Evolutionary conservation across 2,329 filamentous ascomycete species (phyloP).

Genomic region (Penicillium occitanis): DNA sequence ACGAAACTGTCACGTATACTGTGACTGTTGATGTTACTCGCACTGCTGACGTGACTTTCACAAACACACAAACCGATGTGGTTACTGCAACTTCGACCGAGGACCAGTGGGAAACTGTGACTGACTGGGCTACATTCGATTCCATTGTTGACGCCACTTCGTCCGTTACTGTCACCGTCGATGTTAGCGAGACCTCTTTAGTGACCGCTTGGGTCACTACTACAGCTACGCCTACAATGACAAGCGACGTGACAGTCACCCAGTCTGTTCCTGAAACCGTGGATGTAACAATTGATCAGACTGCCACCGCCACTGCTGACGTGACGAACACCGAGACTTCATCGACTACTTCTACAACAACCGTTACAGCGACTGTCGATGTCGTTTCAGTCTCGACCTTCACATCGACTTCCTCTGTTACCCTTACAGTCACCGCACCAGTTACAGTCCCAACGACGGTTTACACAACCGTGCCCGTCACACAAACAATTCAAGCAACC

Average conservation of each 20-base stretch:
- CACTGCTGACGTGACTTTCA: neutral
- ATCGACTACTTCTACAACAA: neutral
- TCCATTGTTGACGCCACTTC: neutral
- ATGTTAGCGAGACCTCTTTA: constrained; percentile 1
- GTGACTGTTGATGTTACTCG: neutral
- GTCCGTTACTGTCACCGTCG: neutral
- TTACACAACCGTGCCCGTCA: neutral
- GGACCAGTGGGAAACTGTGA: constrained; percentile 3
- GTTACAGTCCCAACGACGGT: neutral
- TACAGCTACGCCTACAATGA: neutral
- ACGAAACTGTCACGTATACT: neutral
- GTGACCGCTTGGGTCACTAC: neutral
- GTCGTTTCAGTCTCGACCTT: neutral
- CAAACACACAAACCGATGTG: neutral
- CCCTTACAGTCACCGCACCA: neutral
- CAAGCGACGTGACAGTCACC: constrained; percentile 3
- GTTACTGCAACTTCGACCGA: neutral
- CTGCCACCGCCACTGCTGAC: neutral
- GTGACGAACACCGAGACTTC: neutral
- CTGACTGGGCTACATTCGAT: neutral
- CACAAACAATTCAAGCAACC: constrained; percentile 2
- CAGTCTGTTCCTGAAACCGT: neutral
- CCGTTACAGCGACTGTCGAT: neutral
- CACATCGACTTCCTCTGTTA: neutral
- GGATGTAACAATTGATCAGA: neutral